These are phyloP conservation scores for Aspergillus jensenii DNA, from an alignment of 2,329 filamentous ascomycete species.

Conservation along the genomic window DNA sequence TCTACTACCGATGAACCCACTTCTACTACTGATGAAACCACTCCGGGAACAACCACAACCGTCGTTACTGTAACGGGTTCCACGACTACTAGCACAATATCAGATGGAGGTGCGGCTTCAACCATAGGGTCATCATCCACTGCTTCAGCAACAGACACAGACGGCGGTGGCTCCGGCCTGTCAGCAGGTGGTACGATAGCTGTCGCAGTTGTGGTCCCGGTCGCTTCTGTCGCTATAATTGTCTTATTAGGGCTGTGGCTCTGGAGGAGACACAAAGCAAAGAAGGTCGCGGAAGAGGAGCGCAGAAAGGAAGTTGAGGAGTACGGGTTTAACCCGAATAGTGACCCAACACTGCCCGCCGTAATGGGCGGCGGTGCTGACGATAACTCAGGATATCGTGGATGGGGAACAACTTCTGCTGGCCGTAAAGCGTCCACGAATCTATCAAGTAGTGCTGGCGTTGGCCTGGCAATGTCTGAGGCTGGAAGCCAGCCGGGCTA, in stretches of 20 bases:
- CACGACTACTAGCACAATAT: conserved; percentile 13
- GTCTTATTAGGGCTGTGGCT: conserved; percentile 75
- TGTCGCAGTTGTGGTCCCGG: conserved; percentile 89
- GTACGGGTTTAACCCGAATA: conserved; percentile 97
- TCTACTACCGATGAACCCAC: conserved; percentile 18
- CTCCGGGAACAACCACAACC: conserved; percentile 14
- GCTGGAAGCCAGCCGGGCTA: conserved; percentile 58
- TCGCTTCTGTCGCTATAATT: conserved; percentile 80
- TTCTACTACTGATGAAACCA: conserved; percentile 13
- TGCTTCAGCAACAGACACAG: conserved; percentile 25
- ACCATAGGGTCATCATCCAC: conserved; percentile 26
- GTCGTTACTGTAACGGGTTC: conserved; percentile 19
- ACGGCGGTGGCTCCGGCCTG: conserved; percentile 35
- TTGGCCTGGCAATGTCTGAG: conserved; percentile 70
- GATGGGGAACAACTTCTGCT: conserved; percentile 81
- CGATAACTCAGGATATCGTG: conserved; percentile 76
- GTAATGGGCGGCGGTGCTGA: conserved; percentile 64
- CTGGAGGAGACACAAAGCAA: conserved; percentile 85
- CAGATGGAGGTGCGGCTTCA: conserved; percentile 22
- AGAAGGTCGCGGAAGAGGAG: conserved; percentile 81
- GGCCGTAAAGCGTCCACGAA: conserved; percentile 87
- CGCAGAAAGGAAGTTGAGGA: conserved; percentile 95
- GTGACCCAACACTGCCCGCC: conserved; percentile 75
- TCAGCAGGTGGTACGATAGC: conserved; percentile 70
- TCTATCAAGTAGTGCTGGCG: conserved; percentile 68